Evolutionary conservation across 371 early-diverging fungal species (phyloP).

Genomic region (Funneliformis caledonium): DNA sequence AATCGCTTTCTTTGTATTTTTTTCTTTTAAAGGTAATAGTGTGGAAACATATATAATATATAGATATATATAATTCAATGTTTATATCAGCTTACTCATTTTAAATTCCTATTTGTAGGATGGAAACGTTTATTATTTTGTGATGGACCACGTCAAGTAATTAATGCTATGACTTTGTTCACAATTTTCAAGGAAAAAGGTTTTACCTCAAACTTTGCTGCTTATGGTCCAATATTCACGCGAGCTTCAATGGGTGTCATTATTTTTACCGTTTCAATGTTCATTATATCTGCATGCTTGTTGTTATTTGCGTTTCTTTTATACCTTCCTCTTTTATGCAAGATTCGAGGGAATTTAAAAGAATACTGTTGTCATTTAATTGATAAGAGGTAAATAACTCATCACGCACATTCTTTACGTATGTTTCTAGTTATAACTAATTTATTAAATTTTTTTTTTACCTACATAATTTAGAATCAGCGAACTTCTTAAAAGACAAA

Average conservation of each 20-base stretch:
- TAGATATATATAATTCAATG: background rate
- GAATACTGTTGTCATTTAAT: slow-evolving; percentile 92
- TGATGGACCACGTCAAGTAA: slow-evolving; percentile 82
- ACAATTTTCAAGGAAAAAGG: background rate
- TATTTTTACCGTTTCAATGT: slow-evolving; percentile 72
- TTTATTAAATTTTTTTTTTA: background rate
- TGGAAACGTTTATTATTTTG: slow-evolving; percentile 88
- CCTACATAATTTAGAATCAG: slow-evolving; percentile 13
- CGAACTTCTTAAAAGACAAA: slow-evolving; percentile 33
- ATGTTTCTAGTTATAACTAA: background rate
- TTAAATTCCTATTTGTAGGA: slow-evolving; percentile 48
- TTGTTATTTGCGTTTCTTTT: slow-evolving; percentile 67
- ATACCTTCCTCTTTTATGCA: slow-evolving; percentile 80
- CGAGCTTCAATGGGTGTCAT: slow-evolving; percentile 46
- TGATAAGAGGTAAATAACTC: slow-evolving; percentile 70
- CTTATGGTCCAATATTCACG: background rate
- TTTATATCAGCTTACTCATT: background rate
- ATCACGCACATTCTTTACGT: background rate
- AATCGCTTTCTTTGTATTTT: slow-evolving; percentile 85
- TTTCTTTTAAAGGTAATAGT: slow-evolving; percentile 73
- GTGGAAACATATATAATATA: background rate
- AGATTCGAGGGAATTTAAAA: slow-evolving; percentile 87
- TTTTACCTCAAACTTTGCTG: background rate
- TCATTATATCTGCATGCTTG: slow-evolving; percentile 58
- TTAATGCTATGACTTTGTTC: slow-evolving; percentile 59